Evolutionary conservation across 352 stramenopile genomes (phyloP), one percentile per base, ranked within the genome.

Genomic region (Ophiocytium majus): DNA sequence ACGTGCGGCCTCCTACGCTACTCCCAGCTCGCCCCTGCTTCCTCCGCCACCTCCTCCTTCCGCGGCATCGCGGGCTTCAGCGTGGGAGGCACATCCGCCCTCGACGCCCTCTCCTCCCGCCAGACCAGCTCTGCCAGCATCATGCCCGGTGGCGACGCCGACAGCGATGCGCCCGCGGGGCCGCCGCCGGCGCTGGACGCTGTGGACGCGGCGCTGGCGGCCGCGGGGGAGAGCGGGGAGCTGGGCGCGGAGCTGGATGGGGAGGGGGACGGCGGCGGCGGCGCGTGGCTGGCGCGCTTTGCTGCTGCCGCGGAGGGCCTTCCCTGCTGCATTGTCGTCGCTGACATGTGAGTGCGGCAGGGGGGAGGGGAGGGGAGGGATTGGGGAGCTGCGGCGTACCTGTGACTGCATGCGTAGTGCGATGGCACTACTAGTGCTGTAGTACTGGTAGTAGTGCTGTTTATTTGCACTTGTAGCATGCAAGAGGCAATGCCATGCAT

Each of bases 281-380:
- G 89, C 74, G 86, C 89, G 64, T 88, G 85, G 85, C 85, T 88
- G 33, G 66, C 74, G 50, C 82, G 37, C 35, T 88, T 88, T 64
- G 63, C 80, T 0, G 37, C 33, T 19, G 80, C 82, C 0, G 85
- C 85, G 5, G 85, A 88, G 64, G 80, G 66, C 28, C 86, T 86
- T 64, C 85, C 85, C 23, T 81, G 81, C 0, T 88, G 81, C 76
- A 86, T 88, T 43, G 85, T 88, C 35, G 81, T 88, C 1, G 79
- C 75, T 10, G 81, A 86, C 82, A 88, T 88, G 85, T 23, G 19
- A 71, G 28, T 71, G 23, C 57, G 19, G 23, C 19, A 28, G 57
- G 57, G 23, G n/a, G n/a, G n/a, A n/a, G n/a, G n/a, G n/a, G n/a
- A n/a, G n/a, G n/a, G n/a, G n/a, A n/a, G n/a, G n/a, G n/a, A n/a